Evolutionary conservation across 2,329 filamentous ascomycete genomes (phyloP).

Genomic region (Beauveria sp.): DNA sequence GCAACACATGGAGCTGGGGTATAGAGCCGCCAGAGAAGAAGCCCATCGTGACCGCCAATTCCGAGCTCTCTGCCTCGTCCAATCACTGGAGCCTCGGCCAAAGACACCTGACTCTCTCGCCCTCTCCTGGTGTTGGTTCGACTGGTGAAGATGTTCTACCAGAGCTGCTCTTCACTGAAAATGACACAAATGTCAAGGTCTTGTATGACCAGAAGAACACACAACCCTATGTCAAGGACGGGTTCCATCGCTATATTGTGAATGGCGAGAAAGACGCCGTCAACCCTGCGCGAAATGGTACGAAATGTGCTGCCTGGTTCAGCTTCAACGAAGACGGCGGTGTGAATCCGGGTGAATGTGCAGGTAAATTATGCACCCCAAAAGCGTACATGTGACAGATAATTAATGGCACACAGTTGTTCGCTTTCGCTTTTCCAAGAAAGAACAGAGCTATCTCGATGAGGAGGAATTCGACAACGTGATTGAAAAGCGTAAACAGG

Average conservation of each 20-base stretch:
- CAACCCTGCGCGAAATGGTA: conserved; percentile 73
- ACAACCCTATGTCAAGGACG: conserved; percentile 85
- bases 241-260: conserved; percentile 83
- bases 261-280: conserved; percentile 71
- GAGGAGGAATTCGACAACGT: conserved; percentile 90
- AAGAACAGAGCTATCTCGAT: conserved; percentile 71
- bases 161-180: conserved; percentile 84
- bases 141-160: conserved; percentile 80
- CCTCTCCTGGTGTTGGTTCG: conserved; percentile 76
- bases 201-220: conserved; percentile 75
- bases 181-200: conserved; percentile 78
- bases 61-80: conserved; percentile 64
- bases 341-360: conserved; percentile 83
- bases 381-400: conserved; percentile 19
- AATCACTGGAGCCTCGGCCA: conserved; percentile 74
- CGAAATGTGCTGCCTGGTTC: conserved; percentile 88
- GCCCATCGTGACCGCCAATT: conserved; percentile 63
- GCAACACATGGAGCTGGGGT: conserved; percentile 96
- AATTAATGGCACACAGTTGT: conserved; percentile 50
- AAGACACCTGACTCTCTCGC: conserved; percentile 76
- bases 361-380: conserved; percentile 52
- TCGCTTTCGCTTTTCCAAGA: conserved; percentile 78
- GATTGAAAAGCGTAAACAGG: conserved; percentile 76
- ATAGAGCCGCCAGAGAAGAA: conserved; percentile 68
- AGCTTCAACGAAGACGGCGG: conserved; percentile 84